A percentile compares a stretch with the other conserved stretches of the same genome.
Evolutionary conservation across 352 stramenopile genomes (phyloP).

Genomic region (Phytophthora chlamydospora): DNA sequence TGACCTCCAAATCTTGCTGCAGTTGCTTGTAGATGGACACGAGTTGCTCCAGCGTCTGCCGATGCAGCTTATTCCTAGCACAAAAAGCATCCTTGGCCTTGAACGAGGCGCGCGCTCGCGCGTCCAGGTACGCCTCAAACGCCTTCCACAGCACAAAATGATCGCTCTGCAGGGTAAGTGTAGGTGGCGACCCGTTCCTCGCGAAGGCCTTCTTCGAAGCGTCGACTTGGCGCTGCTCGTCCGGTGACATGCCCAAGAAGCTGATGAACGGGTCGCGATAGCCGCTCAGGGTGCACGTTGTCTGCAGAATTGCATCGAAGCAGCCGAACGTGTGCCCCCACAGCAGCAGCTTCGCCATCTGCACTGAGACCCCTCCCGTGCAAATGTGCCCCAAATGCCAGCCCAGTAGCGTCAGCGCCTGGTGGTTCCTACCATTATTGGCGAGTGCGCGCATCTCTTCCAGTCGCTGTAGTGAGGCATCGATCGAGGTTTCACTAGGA

Average conservation of each 20-base stretch:
- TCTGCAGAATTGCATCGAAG: slow-evolving; percentile 66
- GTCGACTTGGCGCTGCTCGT: slow-evolving; percentile 63
- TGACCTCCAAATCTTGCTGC: slow-evolving; percentile 55
- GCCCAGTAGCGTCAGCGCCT: slow-evolving; percentile 63
- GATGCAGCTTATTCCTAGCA: slow-evolving; percentile 65
- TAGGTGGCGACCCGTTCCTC: slow-evolving; percentile 40
- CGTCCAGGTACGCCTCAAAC: slow-evolving; percentile 62
- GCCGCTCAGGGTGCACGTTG: slow-evolving; percentile 71
- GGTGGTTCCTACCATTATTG: slow-evolving; percentile 18
- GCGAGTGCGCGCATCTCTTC: slow-evolving; percentile 78
- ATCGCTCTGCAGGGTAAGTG: slow-evolving; percentile 62
- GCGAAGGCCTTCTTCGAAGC: slow-evolving; percentile 62
- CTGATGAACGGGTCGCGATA: slow-evolving; percentile 82
- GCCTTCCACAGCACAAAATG: slow-evolving; percentile 75
- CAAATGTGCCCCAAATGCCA: slow-evolving; percentile 82
- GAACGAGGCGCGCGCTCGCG: slow-evolving; percentile 46
- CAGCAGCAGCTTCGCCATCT: slow-evolving; percentile 76
- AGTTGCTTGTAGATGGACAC: slow-evolving; percentile 73
- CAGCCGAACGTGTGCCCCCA: slow-evolving; percentile 75
- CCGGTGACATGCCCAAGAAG: slow-evolving; percentile 68
- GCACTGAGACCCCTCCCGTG: slow-evolving; percentile 61
- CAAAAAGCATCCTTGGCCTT: slow-evolving; percentile 56
- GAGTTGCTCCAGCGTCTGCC: slow-evolving; percentile 69
- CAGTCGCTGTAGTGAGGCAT: slow-evolving; percentile 91
- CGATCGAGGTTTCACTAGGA: slow-evolving; percentile 89